A percentile compares a stretch with the other conserved stretches of the same genome.
These are phyloP conservation scores for Gryganskiella cystojenkinii DNA, from an alignment of 192 early-diverging fungal species.

Conservation along the genomic window DNA sequence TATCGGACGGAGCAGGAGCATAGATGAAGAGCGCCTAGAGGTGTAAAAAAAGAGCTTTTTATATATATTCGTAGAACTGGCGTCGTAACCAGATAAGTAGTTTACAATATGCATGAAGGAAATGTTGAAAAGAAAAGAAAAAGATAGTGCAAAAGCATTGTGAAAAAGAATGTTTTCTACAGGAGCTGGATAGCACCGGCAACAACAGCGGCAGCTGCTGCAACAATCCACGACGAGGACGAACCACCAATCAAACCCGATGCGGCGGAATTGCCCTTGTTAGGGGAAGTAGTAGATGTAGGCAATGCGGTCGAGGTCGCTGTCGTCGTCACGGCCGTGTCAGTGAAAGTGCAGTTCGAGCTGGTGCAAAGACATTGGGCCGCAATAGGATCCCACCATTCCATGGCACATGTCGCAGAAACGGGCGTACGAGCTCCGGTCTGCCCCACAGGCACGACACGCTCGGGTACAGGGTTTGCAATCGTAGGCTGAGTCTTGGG, in stretches of 20 bases:
- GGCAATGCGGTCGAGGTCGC: constrained; percentile 3
- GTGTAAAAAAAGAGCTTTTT: too few relatives aligned
- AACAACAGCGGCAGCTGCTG: constrained; percentile 15
- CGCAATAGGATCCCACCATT: constrained; percentile 75
- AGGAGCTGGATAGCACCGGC: constrained; percentile 31
- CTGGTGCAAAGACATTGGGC: constrained; percentile 68
- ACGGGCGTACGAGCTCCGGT: constrained; percentile 53
- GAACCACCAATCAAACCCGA: not conserved
- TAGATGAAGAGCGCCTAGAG: too few relatives aligned
- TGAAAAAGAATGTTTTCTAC: not conserved
- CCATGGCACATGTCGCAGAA: constrained; percentile 68
- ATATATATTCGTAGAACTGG: too few relatives aligned
- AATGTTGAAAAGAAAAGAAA: not conserved
- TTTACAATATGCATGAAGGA: constrained; percentile 1
- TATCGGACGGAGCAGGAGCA: too few relatives aligned
- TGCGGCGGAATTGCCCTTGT: constrained; percentile 1
- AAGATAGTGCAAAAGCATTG: not conserved
- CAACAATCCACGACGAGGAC: not conserved
- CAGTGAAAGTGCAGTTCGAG: constrained; percentile 61
- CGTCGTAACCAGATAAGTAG: too few relatives aligned
- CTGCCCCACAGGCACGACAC: constrained; percentile 20
- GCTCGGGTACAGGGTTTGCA: constrained; percentile 52
- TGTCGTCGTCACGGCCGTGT: constrained; percentile 54
- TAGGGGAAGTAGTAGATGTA: not conserved
- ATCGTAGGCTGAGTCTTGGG: constrained; percentile 52